phyloP scores from a whole-genome alignment of 2,329 filamentous ascomycete genomes.

The Neofusicoccum sp. region DNA sequence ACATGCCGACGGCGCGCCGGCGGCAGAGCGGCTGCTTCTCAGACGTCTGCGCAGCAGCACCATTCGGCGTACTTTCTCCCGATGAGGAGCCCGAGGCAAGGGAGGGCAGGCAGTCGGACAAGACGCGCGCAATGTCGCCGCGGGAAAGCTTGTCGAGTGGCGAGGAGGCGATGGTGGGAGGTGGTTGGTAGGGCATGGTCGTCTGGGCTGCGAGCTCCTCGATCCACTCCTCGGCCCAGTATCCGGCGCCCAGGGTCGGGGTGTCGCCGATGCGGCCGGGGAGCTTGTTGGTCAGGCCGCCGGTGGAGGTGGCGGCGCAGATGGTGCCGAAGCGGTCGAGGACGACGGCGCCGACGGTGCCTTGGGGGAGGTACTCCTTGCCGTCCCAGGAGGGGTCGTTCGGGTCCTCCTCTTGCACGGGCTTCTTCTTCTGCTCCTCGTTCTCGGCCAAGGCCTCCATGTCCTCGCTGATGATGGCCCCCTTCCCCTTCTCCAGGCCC shows the following conservation, averaged over 20 bases:
- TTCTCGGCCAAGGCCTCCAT: not conserved
- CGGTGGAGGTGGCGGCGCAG: conserved; percentile 65
- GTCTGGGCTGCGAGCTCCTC: conserved; percentile 38
- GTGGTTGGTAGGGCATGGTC: conserved; percentile 24
- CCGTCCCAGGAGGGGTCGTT: conserved; percentile 54
- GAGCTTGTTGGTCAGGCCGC: conserved; percentile 85
- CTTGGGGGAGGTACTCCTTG: conserved; percentile 72
- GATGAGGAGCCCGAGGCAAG: conserved; percentile 25
- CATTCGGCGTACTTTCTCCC: not conserved
- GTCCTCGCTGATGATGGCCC: not conserved
- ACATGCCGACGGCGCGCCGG: conserved; percentile 57
- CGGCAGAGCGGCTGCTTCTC: not conserved
- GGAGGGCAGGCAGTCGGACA: conserved; percentile 61
- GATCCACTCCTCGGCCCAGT: conserved; percentile 84
- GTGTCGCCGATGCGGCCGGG: conserved; percentile 85
- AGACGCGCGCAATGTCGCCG: conserved; percentile 45
- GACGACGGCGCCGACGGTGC: conserved; percentile 80
- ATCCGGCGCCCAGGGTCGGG: conserved; percentile 77
- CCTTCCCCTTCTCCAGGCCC: conserved; percentile 52
- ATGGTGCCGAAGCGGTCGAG: conserved; percentile 73
- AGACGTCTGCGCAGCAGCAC: not conserved
- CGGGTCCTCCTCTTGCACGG: not conserved
- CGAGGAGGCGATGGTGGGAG: conserved; percentile 19
- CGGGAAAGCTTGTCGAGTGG: conserved; percentile 29
- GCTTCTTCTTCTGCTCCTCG: not conserved